Percentiles rank a stretch among this genome's conserved stretches.
phyloP scores from a whole-genome alignment of 192 early-diverging fungal species.

The Backusella parvicylindrica region DNA sequence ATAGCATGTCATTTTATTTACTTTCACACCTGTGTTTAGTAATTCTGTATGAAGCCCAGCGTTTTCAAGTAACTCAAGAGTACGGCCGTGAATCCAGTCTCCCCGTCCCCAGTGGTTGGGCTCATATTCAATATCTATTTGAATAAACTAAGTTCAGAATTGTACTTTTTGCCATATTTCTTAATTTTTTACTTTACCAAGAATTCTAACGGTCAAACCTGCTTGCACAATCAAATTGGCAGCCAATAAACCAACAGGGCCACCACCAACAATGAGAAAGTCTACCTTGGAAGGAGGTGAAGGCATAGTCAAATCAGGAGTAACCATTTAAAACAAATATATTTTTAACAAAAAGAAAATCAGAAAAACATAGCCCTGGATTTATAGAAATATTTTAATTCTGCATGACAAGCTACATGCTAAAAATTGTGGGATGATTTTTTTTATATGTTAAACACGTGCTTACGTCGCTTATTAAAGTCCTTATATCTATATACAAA shows the following conservation, averaged over 20 bases:
- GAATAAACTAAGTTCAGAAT: background rate
- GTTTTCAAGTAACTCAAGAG: conserved; percentile 22
- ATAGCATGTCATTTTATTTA: conserved; percentile 13
- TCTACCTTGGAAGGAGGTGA: conserved; percentile 17
- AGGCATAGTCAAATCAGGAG: conserved; percentile 1
- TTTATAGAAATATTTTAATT: background rate
- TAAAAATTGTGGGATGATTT: conserved; percentile 1
- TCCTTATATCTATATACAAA: background rate
- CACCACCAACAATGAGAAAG: conserved; percentile 28
- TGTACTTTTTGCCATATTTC: background rate
- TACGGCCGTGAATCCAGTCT: conserved; percentile 31
- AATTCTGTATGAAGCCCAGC: conserved; percentile 19
- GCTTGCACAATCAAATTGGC: conserved; percentile 18
- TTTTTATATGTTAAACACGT: background rate
- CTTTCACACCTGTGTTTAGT: conserved; percentile 22
- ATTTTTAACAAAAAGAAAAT: background rate
- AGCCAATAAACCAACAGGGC: conserved; percentile 30
- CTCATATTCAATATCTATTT: conserved; percentile 27
- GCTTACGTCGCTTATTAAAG: background rate
- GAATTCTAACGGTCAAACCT: conserved; percentile 20
- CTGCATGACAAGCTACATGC: background rate
- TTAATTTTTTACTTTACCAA: conserved; percentile 14
- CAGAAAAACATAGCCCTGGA: background rate
- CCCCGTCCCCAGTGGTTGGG: conserved; percentile 33
- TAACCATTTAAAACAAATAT: background rate